phyloP scores from a whole-genome alignment of 1,284 basidiomycete genomes.

The Ustilago vetiveriae region DNA sequence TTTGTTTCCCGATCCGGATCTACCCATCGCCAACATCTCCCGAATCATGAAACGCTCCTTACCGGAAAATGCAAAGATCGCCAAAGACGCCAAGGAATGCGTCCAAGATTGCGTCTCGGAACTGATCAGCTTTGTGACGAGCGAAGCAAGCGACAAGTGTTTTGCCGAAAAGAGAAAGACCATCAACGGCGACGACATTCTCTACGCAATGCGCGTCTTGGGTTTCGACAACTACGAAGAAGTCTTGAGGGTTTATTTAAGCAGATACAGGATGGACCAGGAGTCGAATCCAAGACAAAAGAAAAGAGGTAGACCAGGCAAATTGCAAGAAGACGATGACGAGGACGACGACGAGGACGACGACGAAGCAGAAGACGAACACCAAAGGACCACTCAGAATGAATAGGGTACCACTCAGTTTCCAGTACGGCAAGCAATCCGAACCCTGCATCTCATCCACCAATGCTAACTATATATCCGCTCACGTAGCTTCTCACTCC shows the following conservation, averaged over 20 bases:
- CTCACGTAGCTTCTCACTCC: not conserved
- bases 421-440: too few species aligned
- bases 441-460: too few species aligned
- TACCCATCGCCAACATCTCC: constrained; percentile 85
- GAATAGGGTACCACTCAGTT: too few species aligned
- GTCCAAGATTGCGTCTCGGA: constrained; percentile 96
- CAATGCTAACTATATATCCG: too few species aligned
- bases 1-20: constrained; percentile 48
- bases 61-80: constrained; percentile 91
- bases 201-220: constrained; percentile 85
- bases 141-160: constrained; percentile 87
- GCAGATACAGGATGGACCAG: constrained; percentile 71
- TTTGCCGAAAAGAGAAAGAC: constrained; percentile 85
- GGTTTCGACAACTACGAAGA: constrained; percentile 96
- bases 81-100: constrained; percentile 95
- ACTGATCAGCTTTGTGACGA: constrained; percentile 93
- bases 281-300: constrained; percentile 19
- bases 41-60: constrained; percentile 92
- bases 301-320: constrained; percentile 5
- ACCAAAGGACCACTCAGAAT: too few species aligned
- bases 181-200: constrained; percentile 84
- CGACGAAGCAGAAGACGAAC: constrained; percentile 1
- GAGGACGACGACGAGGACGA: not conserved
- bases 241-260: constrained; percentile 85
- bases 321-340: not conserved